phyloP scores from a whole-genome alignment of 1,284 basidiomycete genomes.

The Vanrija pseudolonga region DNA sequence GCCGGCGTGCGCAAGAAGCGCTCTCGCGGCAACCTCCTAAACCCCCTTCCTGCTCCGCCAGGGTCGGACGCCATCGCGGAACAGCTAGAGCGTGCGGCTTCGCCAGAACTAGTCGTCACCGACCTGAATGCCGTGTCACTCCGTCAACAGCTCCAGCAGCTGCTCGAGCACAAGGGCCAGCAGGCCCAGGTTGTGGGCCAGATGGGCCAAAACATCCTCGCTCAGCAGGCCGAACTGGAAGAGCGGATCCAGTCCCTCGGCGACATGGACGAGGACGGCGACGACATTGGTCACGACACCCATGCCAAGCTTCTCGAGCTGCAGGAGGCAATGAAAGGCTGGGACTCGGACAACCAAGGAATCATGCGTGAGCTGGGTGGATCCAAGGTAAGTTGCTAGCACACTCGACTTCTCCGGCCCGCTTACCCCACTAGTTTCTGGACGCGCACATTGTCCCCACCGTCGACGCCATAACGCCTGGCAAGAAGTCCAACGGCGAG shows the following conservation, averaged over 20 bases:
- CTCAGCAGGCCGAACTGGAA: constrained; percentile 86
- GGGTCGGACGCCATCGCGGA: constrained; percentile 23
- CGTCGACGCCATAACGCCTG: constrained; percentile 4
- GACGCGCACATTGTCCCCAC: constrained; percentile 2
- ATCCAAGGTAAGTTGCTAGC: constrained; percentile 56
- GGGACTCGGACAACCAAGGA: constrained; percentile 79
- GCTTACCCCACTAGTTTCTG: constrained; percentile 29
- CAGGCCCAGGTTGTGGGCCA: constrained; percentile 84
- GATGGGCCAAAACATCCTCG: constrained; percentile 83
- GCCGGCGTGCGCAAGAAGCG: constrained; percentile 23
- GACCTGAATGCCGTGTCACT: constrained; percentile 30
- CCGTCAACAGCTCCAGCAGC: constrained; percentile 60
- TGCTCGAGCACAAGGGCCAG: constrained; percentile 81
- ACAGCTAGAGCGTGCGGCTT: constrained; percentile 15
- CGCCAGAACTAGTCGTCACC: constrained; percentile 10
- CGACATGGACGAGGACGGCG: constrained; percentile 60
- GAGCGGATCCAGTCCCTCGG: constrained; percentile 73
- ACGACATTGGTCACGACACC: constrained; percentile 55
- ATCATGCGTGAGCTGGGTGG: constrained; percentile 66
- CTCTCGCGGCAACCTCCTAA: constrained; percentile 36
- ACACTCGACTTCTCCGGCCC: constrained; percentile 3
- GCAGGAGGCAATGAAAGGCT: constrained; percentile 67
- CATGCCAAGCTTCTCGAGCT: constrained; percentile 70
- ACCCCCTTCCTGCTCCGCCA: constrained; percentile 31
- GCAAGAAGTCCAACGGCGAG: constrained; percentile 2